These are phyloP conservation scores for Cichorium intybus DNA, from an alignment of 140 eudicot species.

Conservation along the genomic window DNA sequence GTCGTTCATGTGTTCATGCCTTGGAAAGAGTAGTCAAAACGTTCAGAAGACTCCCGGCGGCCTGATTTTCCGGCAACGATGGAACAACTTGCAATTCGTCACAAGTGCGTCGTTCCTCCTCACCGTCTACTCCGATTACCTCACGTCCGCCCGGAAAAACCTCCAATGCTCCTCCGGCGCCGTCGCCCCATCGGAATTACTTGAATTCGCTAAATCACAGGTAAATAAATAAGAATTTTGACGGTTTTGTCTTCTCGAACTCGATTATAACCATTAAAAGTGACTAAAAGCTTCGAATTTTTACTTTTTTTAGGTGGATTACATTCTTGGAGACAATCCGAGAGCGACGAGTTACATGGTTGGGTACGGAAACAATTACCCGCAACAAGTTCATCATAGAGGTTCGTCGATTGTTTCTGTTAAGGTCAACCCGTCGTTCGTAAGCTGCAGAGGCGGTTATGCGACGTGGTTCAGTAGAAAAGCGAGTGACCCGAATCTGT, in stretches of 20 bases:
- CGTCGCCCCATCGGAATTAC: slow-evolving; percentile 75
- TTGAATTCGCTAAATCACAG: slow-evolving; percentile 81
- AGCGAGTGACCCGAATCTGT: slow-evolving; percentile 72
- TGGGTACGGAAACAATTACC: slow-evolving; percentile 87
- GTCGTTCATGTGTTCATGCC: slow-evolving; percentile 87
- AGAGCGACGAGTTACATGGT: slow-evolving; percentile 99
- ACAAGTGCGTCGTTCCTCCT: slow-evolving; percentile 91
- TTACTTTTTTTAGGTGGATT: slow-evolving; percentile 53
- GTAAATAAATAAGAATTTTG: slow-evolving; percentile 19
- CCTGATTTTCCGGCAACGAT: slow-evolving; percentile 74
- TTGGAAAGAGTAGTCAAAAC: slow-evolving; percentile 73
- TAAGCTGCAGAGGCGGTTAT: slow-evolving; percentile 83
- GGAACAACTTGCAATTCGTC: slow-evolving; percentile 97
- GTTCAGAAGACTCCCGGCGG: slow-evolving; percentile 96
- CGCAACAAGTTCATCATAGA: slow-evolving; percentile 87
- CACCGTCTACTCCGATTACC: slow-evolving; percentile 88
- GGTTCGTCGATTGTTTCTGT: slow-evolving; percentile 86
- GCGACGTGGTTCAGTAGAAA: slow-evolving; percentile 75
- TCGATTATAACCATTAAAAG: background rate
- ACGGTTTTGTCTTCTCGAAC: background rate
- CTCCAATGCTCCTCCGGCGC: slow-evolving; percentile 59
- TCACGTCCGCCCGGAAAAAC: slow-evolving; percentile 63
- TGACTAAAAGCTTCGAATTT: background rate
- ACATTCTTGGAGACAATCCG: slow-evolving; percentile 96
- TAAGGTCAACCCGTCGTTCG: slow-evolving; percentile 68